Evolutionary conservation across 2,329 filamentous ascomycete genomes (phyloP).

Genomic region (Fusarium nurragi): DNA sequence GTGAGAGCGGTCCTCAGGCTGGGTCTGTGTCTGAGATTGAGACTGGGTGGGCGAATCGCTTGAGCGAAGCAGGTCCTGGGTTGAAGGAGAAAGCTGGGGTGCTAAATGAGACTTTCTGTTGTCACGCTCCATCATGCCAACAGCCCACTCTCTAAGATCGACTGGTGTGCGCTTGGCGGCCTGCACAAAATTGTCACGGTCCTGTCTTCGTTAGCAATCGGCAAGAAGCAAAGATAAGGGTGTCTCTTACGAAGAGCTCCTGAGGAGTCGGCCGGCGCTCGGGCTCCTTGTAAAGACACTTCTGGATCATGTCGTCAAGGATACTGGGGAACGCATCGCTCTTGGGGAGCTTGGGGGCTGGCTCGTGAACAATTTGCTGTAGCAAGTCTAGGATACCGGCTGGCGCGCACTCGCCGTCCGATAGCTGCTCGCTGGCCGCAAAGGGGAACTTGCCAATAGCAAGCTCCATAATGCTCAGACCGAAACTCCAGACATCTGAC

Average conservation of each 20-base stretch:
- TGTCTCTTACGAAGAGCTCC: conserved; percentile 81
- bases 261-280: conserved; percentile 90
- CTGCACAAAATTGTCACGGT: conserved; percentile 92
- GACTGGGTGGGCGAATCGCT: conserved; percentile 66
- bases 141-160: conserved; percentile 91
- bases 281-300: conserved; percentile 90
- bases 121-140: conserved; percentile 91
- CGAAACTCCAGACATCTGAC: conserved; percentile 98
- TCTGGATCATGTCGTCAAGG: conserved; percentile 95
- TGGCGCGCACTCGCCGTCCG: conserved; percentile 81
- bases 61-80: conserved; percentile 76
- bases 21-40: conserved; percentile 53
- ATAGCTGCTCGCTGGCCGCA: conserved; percentile 74
- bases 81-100: conserved; percentile 80
- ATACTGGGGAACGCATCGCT: conserved; percentile 97
- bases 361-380: conserved; percentile 97
- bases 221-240: background rate
- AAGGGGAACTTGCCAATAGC: conserved; percentile 98
- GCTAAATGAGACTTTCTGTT: conserved; percentile 95
- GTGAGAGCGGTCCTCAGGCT: conserved; percentile 56
- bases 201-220: conserved; percentile 60
- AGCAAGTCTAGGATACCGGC: conserved; percentile 95
- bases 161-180: conserved; percentile 97
- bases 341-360: conserved; percentile 91
- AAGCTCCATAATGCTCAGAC: conserved; percentile 93